Base-by-base conservation (phyloP, 331 rosid species). In the Dryas integrifolia region DNA sequence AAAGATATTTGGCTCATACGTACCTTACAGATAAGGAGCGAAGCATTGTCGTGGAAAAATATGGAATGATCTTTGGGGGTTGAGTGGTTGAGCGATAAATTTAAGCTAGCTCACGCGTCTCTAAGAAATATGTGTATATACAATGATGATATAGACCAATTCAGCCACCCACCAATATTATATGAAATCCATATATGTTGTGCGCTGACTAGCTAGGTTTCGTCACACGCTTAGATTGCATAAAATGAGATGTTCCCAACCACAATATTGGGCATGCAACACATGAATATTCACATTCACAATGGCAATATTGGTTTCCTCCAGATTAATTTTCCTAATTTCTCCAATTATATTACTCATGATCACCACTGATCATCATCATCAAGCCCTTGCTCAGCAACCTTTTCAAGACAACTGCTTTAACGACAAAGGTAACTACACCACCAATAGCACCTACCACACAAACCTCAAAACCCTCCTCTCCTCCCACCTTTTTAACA, bases 391-490 rank as follows among this genome's bases (percentile, higher is more conserved):
- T 21, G 24, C 43, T 12, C 70, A 46, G 43, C 56, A 40, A 5
- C 43, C 45, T 24, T 3, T 65, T 47, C 5, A 0, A 65, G 0
- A 11, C 6, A 0, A 0, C 0, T 65, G 70, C 3, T 65, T 5
- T 5, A 7, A 46, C n/a, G 55, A 21, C 0, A 65, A 12, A 65
- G 70, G 70, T 11, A 46, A 65, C 70, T 65, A 46, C 43, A 65
- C 70, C 39, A 2, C 70, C 9, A 11, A 7, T 13, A 65, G 70
- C 0, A 2, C 70, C 21, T 65, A 65, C 56, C 70, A 24, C 11
- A 65, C 55, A 1, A 46, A 46, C 18, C 70, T 46, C 21, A 21
- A 65, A 39, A 65, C 56, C 56, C 70, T 65, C 24, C 56, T 65
- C 55, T 65, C 70, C 11, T 65, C 70, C 40, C 70, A 45, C 5